phyloP scores from a whole-genome alignment of 202 grass and related monocot genomes.

The Saccharum hybrid region DNA sequence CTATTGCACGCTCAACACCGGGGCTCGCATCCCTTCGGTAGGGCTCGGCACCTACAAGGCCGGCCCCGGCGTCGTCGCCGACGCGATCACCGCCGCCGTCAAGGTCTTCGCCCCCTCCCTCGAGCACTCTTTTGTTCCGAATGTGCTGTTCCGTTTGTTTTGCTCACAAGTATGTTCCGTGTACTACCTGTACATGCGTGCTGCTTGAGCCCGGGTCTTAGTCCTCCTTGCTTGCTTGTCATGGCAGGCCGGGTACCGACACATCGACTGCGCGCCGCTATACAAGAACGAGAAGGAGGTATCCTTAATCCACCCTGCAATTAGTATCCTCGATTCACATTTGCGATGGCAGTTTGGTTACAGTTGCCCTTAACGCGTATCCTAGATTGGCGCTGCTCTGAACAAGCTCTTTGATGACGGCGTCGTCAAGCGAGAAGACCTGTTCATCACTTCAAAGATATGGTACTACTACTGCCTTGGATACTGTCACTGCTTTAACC shows the following conservation, averaged over 20 bases:
- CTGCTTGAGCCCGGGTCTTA: background rate
- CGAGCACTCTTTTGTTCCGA: background rate
- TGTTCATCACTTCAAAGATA: constrained; percentile 79
- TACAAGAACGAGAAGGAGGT: constrained; percentile 68
- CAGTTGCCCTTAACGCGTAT: background rate
- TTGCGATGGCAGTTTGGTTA: background rate
- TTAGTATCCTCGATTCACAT: background rate
- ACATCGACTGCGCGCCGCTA: constrained; percentile 57
- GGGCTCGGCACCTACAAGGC: constrained; percentile 82
- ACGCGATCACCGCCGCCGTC: constrained; percentile 62
- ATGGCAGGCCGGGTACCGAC: constrained; percentile 55
- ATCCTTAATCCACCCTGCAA: background rate
- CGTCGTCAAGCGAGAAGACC: constrained; percentile 58
- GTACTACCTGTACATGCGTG: background rate
- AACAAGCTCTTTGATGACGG: constrained; percentile 58
- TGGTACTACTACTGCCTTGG: constrained; percentile 36
- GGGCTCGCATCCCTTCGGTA: constrained; percentile 69
- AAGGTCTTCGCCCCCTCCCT: constrained; percentile 41
- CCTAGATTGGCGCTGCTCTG: constrained; percentile 60
- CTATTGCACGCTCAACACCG: constrained; percentile 72
- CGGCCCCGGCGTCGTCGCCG: constrained; percentile 58
- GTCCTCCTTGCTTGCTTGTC: background rate
- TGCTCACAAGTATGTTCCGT: no score
- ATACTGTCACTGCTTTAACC: background rate
- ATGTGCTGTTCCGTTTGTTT: background rate